phyloP scores from a whole-genome alignment of 148 eudicot genomes.

The Camellia lanceoleosa region DNA sequence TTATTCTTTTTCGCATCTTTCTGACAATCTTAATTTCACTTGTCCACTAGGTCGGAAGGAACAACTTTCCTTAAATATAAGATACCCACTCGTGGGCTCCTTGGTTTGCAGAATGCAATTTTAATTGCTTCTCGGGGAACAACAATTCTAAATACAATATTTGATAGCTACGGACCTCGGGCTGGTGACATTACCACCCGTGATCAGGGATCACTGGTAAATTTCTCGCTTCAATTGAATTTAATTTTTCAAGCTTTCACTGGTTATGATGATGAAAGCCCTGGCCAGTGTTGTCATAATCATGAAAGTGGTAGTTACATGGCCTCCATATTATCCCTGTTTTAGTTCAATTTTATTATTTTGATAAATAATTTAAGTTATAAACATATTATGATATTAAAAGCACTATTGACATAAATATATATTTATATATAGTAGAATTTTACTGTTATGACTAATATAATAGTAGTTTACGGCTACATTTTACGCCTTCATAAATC shows the following conservation, averaged over 20 bases:
- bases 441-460: background rate
- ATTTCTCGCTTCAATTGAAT: slow-evolving; percentile 15
- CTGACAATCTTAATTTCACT: slow-evolving; percentile 5
- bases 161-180: slow-evolving; percentile 95
- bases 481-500: background rate
- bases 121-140: slow-evolving; percentile 96
- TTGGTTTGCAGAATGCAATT: slow-evolving; percentile 85
- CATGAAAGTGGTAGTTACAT: slow-evolving; percentile 2
- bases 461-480: background rate
- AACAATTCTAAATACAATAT: slow-evolving; percentile 89
- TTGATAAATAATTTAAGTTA: background rate
- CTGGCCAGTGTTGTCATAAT: background rate
- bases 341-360: slow-evolving; percentile 1
- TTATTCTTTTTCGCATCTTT: background rate
- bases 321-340: background rate
- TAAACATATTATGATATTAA: background rate
- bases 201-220: slow-evolving; percentile 93
- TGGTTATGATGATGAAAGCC: background rate
- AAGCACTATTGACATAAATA: background rate
- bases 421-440: background rate
- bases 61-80: slow-evolving; percentile 74
- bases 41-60: slow-evolving; percentile 64
- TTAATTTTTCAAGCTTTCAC: background rate
- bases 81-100: slow-evolving; percentile 97
- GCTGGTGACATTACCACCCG: slow-evolving; percentile 94